Evolutionary conservation across 164 flowering plant genomes (phyloP).

Genomic region (Stephania cephalantha): DNA sequence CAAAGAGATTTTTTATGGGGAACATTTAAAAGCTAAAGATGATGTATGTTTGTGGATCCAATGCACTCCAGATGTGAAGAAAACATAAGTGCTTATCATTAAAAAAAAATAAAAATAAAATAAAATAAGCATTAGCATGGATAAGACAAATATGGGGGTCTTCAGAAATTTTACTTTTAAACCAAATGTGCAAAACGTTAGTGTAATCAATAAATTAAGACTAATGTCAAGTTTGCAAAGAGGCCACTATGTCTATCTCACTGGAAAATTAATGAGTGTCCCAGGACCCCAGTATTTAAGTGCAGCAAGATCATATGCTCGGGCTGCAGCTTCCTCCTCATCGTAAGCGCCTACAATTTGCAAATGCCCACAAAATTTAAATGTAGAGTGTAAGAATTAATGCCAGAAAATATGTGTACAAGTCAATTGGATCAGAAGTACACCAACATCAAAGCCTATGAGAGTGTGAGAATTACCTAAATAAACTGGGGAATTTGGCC

Average conservation of each 20-base stretch:
- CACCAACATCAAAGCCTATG: not conserved
- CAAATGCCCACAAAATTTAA: not conserved
- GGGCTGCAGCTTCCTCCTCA: constrained; percentile 99
- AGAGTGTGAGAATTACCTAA: constrained; percentile 49
- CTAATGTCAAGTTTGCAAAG: not conserved
- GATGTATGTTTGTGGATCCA: constrained; percentile 1
- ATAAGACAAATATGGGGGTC: not conserved
- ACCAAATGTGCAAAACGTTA: not conserved
- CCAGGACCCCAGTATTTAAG: constrained; percentile 99
- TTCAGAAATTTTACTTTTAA: not conserved
- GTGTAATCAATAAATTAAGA: not conserved
- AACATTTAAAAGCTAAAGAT: not conserved
- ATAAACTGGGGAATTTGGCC: constrained; percentile 50
- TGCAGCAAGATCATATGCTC: constrained; percentile 99
- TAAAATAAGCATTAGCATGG: not conserved
- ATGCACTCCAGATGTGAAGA: not conserved
- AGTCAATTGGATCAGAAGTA: not conserved
- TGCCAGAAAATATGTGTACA: not conserved
- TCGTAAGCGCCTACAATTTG: constrained; percentile 83
- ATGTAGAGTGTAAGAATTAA: not conserved
- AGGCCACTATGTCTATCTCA: constrained; percentile 29
- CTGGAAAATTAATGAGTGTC: constrained; percentile 98
- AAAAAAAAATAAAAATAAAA: not conserved
- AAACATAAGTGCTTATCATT: not conserved
- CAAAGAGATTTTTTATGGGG: not conserved